phyloP scores from a whole-genome alignment of 257 asterid genomes.

The Phtheirospermum japonicum region DNA sequence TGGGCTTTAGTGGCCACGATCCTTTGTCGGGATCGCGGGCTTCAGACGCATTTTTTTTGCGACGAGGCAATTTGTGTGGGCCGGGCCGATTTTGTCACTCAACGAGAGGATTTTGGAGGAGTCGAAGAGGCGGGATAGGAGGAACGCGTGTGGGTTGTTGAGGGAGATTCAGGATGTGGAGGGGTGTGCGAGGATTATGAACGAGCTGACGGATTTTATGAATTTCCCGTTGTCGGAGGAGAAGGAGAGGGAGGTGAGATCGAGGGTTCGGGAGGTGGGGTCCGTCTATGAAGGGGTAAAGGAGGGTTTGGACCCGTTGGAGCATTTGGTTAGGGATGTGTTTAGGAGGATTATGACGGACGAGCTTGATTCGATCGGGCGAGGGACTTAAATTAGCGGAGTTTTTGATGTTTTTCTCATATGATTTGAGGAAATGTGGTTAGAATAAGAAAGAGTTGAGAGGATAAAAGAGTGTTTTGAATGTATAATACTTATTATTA shows the following conservation, averaged over 20 bases:
- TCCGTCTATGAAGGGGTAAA: conserved; percentile 47
- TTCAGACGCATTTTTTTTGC: conserved; percentile 60
- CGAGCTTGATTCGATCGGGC: conserved; percentile 51
- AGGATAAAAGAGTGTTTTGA: conserved; percentile 6
- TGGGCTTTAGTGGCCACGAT: conserved; percentile 97
- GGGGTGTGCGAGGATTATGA: conserved; percentile 55
- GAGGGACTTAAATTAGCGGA: conserved; percentile 28
- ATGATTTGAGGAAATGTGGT: conserved; percentile 23
- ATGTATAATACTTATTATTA: conserved; percentile 5
- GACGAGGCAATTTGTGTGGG: conserved; percentile 66
- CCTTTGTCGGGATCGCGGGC: conserved; percentile 96
- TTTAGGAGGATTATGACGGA: conserved; percentile 69
- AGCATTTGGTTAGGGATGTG: conserved; percentile 71
- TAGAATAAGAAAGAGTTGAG: too few relatives aligned
- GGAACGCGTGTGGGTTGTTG: conserved; percentile 71
- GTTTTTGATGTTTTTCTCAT: too few relatives aligned
- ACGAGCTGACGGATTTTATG: conserved; percentile 51
- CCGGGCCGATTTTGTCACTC: conserved; percentile 52
- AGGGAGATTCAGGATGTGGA: conserved; percentile 80
- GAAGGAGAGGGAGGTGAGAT: conserved; percentile 64
- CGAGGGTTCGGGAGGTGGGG: conserved; percentile 58
- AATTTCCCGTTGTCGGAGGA: conserved; percentile 63
- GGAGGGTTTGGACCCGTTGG: conserved; percentile 80
- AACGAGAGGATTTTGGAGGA: conserved; percentile 86
- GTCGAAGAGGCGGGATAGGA: conserved; percentile 69